phyloP scores from a whole-genome alignment of 2,329 filamentous ascomycete species.

The Cladophialophora yegresii region DNA sequence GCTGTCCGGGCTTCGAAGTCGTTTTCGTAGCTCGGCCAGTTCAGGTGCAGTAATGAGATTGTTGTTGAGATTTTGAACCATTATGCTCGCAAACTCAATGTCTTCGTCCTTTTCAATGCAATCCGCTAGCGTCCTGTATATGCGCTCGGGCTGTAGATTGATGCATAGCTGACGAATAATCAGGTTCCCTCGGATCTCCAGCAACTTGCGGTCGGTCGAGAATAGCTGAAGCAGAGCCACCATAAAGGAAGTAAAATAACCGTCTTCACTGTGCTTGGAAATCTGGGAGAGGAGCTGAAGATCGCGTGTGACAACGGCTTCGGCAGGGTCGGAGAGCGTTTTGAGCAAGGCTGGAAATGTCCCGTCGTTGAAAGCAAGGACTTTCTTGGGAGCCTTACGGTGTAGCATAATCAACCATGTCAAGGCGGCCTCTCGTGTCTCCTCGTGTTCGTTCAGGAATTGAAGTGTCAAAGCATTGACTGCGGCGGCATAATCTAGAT shows the following conservation, averaged over 20 bases:
- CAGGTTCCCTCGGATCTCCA: constrained; percentile 90
- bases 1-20: constrained; percentile 85
- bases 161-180: constrained; percentile 95
- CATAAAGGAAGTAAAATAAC: constrained; percentile 98
- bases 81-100: constrained; percentile 97
- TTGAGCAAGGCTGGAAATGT: constrained; percentile 96
- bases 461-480: constrained; percentile 90
- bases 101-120: constrained; percentile 98
- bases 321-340: constrained; percentile 90
- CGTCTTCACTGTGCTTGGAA: constrained; percentile 92
- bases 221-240: constrained; percentile 93
- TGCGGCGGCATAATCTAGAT: constrained; percentile 93
- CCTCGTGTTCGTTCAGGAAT: constrained; percentile 95
- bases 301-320: constrained; percentile 93
- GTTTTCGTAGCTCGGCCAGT: constrained; percentile 83
- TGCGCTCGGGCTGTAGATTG: constrained; percentile 88
- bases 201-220: constrained; percentile 83
- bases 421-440: constrained; percentile 86
- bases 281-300: constrained; percentile 93
- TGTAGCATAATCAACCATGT: constrained; percentile 99
- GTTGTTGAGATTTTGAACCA: constrained; percentile 99
- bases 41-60: constrained; percentile 98
- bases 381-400: constrained; percentile 87
- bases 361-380: constrained; percentile 92
- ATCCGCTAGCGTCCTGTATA: constrained; percentile 92